phyloP scores from a whole-genome alignment of 2,329 filamentous ascomycete genomes.

The Ophiostoma montium region DNA sequence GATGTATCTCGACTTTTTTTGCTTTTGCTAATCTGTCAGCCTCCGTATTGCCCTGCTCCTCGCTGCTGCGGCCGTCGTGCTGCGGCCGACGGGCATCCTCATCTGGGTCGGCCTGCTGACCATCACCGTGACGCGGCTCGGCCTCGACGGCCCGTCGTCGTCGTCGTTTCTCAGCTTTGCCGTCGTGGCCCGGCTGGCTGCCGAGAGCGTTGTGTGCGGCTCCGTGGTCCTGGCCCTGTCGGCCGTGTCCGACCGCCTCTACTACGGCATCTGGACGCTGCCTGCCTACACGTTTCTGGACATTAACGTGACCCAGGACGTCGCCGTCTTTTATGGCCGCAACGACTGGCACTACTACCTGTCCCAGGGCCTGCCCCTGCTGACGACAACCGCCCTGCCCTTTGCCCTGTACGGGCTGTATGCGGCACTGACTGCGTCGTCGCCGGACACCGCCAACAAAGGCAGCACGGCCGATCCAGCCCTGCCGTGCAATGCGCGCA shows the following conservation, averaged over 20 bases:
- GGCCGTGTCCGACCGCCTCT: constrained; percentile 54
- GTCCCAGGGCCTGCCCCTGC: constrained; percentile 73
- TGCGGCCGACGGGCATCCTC: constrained; percentile 79
- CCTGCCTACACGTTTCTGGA: constrained; percentile 77
- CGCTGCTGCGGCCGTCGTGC: constrained; percentile 67
- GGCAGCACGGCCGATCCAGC: no score
- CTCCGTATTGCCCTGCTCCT: constrained; percentile 53
- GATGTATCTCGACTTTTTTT: no score
- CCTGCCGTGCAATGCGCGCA: constrained; percentile 31
- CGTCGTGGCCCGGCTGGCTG: constrained; percentile 38
- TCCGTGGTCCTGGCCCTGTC: constrained; percentile 48
- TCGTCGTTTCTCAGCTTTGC: constrained; percentile 26
- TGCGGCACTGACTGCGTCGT: constrained; percentile 20
- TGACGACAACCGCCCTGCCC: constrained; percentile 71
- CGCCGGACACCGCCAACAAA: no score
- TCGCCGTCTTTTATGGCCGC: constrained; percentile 83
- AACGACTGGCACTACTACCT: constrained; percentile 92
- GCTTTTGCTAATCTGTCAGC: no score
- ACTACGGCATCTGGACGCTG: constrained; percentile 78
- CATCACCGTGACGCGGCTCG: constrained; percentile 25
- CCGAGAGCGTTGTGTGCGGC: constrained; percentile 52
- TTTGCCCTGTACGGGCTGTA: constrained; percentile 56
- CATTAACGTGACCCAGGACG: constrained; percentile 77
- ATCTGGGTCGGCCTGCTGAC: constrained; percentile 63
- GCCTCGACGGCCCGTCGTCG: constrained; percentile 25